Conservation (phyloP, 2,329 filamentous ascomycete species). For the Aspergillus intermedius region DNA sequence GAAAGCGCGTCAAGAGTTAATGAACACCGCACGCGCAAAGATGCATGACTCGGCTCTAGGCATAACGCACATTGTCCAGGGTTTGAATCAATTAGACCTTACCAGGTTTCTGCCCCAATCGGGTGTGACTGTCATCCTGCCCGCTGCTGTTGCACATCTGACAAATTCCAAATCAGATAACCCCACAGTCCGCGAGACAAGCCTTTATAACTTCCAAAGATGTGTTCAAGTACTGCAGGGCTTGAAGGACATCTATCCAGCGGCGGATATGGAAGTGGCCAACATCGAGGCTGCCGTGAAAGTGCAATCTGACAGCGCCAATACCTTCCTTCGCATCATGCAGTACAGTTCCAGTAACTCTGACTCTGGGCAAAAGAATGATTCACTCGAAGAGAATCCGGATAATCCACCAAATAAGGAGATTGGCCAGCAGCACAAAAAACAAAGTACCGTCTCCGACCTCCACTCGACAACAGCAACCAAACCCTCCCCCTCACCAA, state of each 20-base stretch:
- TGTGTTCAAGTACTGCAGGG: conserved; percentile 82
- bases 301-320: conserved; percentile 21
- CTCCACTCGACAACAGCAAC: conserved; percentile 4
- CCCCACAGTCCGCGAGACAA: conserved; percentile 60
- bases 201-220: conserved; percentile 69
- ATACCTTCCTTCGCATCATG: conserved; percentile 28
- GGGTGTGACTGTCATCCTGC: conserved; percentile 76
- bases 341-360: conserved; percentile 15
- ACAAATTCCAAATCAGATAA: conserved; percentile 76
- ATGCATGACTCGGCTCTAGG: conserved; percentile 75
- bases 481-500: background rate
- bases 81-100: conserved; percentile 62
- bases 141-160: conserved; percentile 82
- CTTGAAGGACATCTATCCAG: conserved; percentile 75
- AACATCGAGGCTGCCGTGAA: conserved; percentile 31
- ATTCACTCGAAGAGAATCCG: background rate
- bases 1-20: conserved; percentile 48
- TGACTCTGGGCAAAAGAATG: background rate
- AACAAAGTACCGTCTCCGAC: conserved; percentile 12
- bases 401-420: background rate
- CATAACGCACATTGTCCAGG: conserved; percentile 71
- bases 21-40: conserved; percentile 66
- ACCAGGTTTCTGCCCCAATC: conserved; percentile 75
- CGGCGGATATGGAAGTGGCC: conserved; percentile 64
- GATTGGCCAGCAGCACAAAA: conserved; percentile 2